Evolutionary conservation across 1,139 yeast species (phyloP).

Genomic region (Debaryomyces psychrophilus): DNA sequence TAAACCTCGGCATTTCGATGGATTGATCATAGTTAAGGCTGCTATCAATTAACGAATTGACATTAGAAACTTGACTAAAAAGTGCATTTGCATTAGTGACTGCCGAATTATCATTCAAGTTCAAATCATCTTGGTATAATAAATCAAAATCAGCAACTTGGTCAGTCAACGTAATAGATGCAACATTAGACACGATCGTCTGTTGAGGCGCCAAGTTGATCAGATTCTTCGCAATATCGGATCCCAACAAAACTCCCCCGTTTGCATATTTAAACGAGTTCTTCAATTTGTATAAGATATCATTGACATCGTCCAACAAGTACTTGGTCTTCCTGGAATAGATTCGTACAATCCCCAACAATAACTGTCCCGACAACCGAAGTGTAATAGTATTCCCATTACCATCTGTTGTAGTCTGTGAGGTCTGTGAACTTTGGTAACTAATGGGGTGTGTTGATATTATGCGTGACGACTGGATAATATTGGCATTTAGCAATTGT

Average conservation of each 20-base stretch:
- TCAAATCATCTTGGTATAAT: slow-evolving; percentile 64
- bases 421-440: slow-evolving; percentile 11
- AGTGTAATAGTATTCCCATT: slow-evolving; percentile 57
- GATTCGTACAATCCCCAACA: slow-evolving; percentile 86
- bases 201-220: slow-evolving; percentile 53
- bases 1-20: slow-evolving; percentile 59
- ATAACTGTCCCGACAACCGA: slow-evolving; percentile 83
- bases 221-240: slow-evolving; percentile 25
- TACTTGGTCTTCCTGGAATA: slow-evolving; percentile 87
- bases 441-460: slow-evolving; percentile 31
- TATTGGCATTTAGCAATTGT: slow-evolving; percentile 73
- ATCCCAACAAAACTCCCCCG: slow-evolving; percentile 36
- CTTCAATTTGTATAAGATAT: slow-evolving; percentile 72
- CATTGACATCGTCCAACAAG: slow-evolving; percentile 81
- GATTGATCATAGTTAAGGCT: slow-evolving; percentile 46
- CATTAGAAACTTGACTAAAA: slow-evolving; percentile 17
- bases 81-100: slow-evolving; percentile 9
- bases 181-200: slow-evolving; percentile 56
- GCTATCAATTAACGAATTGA: slow-evolving; percentile 17
- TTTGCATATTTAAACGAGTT: slow-evolving; percentile 62
- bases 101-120: slow-evolving; percentile 47
- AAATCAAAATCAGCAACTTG: slow-evolving; percentile 80
- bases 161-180: slow-evolving; percentile 66
- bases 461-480: slow-evolving; percentile 66
- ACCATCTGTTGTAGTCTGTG: slow-evolving; percentile 29